Conservation (phyloP, 177 flowering plant species). For the Vitis hybrid region DNA sequence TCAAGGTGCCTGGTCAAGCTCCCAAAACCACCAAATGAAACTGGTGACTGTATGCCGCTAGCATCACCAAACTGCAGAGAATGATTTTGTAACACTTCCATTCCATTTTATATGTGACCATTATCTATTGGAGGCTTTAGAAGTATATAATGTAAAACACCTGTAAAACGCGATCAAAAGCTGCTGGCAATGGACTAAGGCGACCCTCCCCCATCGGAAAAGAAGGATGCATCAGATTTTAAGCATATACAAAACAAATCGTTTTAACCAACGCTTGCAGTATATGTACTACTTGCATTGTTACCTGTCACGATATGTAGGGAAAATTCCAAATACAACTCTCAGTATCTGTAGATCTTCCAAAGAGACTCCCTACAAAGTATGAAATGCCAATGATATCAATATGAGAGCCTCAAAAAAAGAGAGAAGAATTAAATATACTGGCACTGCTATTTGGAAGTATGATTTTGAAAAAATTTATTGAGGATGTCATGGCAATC, state of each 20-base stretch:
- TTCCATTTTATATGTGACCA: conserved; percentile 7
- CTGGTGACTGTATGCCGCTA: conserved; percentile 97
- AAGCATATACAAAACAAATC: background rate
- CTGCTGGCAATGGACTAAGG: conserved; percentile 83
- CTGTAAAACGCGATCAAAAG: conserved; percentile 85
- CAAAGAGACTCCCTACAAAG: conserved; percentile 62
- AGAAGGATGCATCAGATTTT: conserved; percentile 23
- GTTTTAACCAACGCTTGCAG: background rate
- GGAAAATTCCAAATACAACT: conserved; percentile 88
- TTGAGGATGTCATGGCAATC: too few species aligned
- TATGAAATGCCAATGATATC: background rate
- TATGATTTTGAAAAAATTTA: too few species aligned
- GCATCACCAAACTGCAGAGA: conserved; percentile 94
- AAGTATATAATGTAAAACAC: conserved; percentile 33
- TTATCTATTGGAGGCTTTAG: conserved; percentile 15
- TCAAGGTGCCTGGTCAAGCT: conserved; percentile 96
- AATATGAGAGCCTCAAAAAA: background rate
- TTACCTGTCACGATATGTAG: conserved; percentile 91
- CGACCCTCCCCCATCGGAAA: conserved; percentile 23
- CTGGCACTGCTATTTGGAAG: too few species aligned
- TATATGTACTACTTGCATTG: conserved; percentile 1
- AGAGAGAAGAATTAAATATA: background rate
- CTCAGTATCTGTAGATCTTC: conserved; percentile 75
- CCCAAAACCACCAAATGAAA: conserved; percentile 97
- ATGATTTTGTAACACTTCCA: conserved; percentile 12